Evolutionary conservation across 2,329 filamentous ascomycete species (phyloP), one percentile per base, ranked within the genome.

Genomic region (Trematosphaeria pertusa): DNA sequence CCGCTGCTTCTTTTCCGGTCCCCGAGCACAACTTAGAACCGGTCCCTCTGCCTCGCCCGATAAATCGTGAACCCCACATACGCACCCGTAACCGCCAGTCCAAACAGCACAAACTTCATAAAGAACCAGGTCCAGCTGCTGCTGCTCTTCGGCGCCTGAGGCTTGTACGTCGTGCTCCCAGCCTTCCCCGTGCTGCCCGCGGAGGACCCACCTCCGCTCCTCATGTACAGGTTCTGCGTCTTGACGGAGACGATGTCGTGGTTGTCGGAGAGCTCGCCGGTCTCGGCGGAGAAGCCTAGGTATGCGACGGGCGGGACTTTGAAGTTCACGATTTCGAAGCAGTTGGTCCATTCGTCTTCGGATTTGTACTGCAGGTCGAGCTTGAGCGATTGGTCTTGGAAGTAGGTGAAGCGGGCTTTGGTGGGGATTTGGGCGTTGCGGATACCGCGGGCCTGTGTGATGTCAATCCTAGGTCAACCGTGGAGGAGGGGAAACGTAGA

Each of bases 231-330:
- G 73, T 97, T 99, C 79, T 88, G 88, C 46, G 93, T 87, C 55
- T 86, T 80, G 62, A 99, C 83, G 39, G 85, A 88, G 70, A 97
- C 85, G 73, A 99, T 95, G 75, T 99, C 94, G 80, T 97, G 93
- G 80, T 96, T 96, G 77, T 99, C 94, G 74, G 87, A 91, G 58
- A 99, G 84, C 78, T 99, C 93, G 67, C 94, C 94, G 12, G 94
- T 97, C 79, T 97, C 93, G 46, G 90, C 88, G 61, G 84, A 81
- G 75, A 87, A 84, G 54, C 84, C 84, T 5, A 87, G 74, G 69
- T 87, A 87, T 20, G 82, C 77, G 43, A 86, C 81, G 8, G 80
- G 77, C n/a, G 94, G 94, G 57, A 99, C 87, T 62, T 89, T 86
- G 62, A 86, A 80, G 46, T 81, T 71, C 28, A 73, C 74, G 31